phyloP scores from a whole-genome alignment of 208 protist genomes.

The Plasmodiophora brassicae region DNA sequence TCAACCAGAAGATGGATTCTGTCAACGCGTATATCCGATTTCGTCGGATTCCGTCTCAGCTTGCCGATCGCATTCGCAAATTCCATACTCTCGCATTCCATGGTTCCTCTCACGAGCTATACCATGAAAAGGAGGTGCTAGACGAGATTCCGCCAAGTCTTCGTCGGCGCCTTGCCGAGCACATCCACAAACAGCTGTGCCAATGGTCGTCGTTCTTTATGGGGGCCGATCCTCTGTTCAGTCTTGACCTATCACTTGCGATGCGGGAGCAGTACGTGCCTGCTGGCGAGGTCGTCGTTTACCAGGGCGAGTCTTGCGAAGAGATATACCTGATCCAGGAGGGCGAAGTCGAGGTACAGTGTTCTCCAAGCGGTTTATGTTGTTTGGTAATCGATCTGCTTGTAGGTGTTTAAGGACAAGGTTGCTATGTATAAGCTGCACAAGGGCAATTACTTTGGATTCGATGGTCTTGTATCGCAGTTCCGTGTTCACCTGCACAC shows the following conservation, averaged over 20 bases:
- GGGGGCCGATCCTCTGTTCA: background rate
- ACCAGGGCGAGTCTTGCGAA: background rate
- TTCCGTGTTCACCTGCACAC: background rate
- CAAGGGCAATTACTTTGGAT: background rate
- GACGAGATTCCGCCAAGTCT: background rate
- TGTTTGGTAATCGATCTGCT: background rate
- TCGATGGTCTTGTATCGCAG: background rate
- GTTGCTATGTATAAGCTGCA: background rate
- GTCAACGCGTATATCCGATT: conserved; percentile 4
- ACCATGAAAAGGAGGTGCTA: background rate
- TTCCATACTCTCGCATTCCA: background rate
- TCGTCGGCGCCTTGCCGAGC: background rate
- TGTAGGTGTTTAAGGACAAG: background rate
- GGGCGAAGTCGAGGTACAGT: background rate
- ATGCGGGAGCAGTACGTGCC: background rate
- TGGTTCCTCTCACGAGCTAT: background rate
- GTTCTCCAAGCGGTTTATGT: background rate
- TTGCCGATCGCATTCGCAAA: background rate
- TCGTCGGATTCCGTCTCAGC: background rate
- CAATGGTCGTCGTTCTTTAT: background rate
- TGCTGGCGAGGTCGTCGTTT: background rate
- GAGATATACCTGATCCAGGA: background rate
- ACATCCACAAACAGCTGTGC: background rate
- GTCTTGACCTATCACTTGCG: background rate
- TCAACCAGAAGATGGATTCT: background rate